Base-by-base conservation (phyloP, 2,329 filamentous ascomycete genomes). In the Sporothrix brunneoviolacea region DNA sequence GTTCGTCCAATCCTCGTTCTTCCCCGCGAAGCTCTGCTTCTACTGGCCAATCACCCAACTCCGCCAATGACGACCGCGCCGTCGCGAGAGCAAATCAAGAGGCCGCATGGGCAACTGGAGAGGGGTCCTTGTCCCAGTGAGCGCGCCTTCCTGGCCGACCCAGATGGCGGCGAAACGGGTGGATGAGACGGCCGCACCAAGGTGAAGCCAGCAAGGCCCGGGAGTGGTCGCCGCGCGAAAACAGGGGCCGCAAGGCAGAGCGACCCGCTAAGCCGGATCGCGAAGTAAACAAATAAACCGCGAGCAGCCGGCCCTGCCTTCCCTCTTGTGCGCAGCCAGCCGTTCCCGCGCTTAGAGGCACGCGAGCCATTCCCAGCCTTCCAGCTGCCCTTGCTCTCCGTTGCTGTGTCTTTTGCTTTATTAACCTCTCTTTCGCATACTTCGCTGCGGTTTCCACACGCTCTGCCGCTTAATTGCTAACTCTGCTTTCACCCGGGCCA, bases 41-140 rank as follows among this genome's bases (percentile, higher is more conserved):
- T 24, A 40, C 42, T 40, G 46, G 56, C 60, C 62, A 65, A 64
- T 64, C 63, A 64, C 28, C 42, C 42, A 6, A 54, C 55, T 55
- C 51, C 51, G 57, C 60, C 63, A 65, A 63, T 64, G 60, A 64
- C 54, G 52, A 30, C 52, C 43, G 40, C 32, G 47, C 22, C 48
- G 28, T 7, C 19, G 21, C 8, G 22, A 15, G 50, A 43, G 48
- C 53, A 53, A 55, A 55, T 53, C 48, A 55, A 48, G 47, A 55
- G 42, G 16, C 35, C 45, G 48, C 47, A 43, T 33, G 30, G 36
- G 37, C n/a, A n/a, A n/a, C n/a, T n/a, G n/a, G n/a, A n/a, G n/a
- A n/a, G n/a, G n/a, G n/a, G n/a, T n/a, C n/a, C n/a, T n/a, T n/a
- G 36, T 46, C 41, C 27, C 15, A 13, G 37, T 22, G 36, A 32